Conservation (phyloP, 176 grass and related monocot species). For the Chrysopogon serrulatus region DNA sequence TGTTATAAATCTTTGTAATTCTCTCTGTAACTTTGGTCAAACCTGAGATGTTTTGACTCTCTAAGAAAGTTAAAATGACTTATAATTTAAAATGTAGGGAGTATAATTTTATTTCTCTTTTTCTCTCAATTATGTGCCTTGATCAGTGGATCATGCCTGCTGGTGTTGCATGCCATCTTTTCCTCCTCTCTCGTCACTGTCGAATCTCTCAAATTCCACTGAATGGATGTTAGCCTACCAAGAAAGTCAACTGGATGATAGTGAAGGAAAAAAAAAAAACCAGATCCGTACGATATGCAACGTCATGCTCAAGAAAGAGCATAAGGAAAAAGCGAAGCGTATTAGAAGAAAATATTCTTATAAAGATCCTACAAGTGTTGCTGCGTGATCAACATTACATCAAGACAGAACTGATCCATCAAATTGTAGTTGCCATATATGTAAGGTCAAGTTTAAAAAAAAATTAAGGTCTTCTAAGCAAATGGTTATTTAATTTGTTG, state of each 20-base stretch:
- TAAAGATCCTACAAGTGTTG: neutral
- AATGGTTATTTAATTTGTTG: neutral
- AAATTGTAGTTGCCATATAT: neutral
- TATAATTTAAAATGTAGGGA: no score
- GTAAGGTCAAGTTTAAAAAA: neutral
- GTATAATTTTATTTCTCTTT: neutral
- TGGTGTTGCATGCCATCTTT: neutral
- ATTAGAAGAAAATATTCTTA: neutral
- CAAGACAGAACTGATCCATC: neutral
- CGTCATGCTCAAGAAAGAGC: neutral
- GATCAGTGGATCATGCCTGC: neutral
- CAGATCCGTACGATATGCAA: neutral
- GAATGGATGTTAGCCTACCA: constrained; percentile 32
- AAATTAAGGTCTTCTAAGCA: neutral
- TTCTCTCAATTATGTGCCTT: neutral
- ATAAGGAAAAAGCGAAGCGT: neutral
- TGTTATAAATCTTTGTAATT: no score
- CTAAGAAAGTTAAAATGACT: no score
- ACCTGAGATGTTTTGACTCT: no score
- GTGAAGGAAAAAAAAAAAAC: neutral
- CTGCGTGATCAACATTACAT: neutral
- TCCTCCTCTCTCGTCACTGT: constrained; percentile 15
- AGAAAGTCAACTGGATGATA: constrained; percentile 12
- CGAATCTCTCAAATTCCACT: constrained; percentile 1
- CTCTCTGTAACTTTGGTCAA: no score